Base-by-base conservation (phyloP, 2,329 filamentous ascomycete species). In the Arthroderma sp. region DNA sequence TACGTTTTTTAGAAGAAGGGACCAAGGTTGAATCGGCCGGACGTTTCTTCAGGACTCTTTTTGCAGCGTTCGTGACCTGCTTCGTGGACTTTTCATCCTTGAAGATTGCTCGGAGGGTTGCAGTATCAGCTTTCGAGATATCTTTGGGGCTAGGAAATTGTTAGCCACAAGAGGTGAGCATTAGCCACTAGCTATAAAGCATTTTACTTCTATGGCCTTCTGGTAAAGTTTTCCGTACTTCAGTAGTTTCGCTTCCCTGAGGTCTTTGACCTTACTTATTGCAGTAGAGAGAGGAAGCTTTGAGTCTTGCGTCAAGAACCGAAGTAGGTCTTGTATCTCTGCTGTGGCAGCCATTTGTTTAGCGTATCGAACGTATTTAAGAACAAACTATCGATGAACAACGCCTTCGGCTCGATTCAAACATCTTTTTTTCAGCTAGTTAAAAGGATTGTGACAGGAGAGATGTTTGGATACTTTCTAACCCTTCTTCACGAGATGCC, bases 241-340 rank as follows among this genome's bases (percentile, higher is more conserved):
- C 51, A 57, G 60, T 22, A 78, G 60, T 45, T 65, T 61, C 22
- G 67, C 68, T 43, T 64, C 62, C 54, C 75, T 70, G 6, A 79
- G 64, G n/a, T 69, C 65, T 49, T 71, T 71, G 44, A 74, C 64
- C 53, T 76, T 77, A 44, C 64, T 55, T 57, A 79, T 72, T 7
- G 74, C 75, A 29, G 64, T 60, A 3, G 70, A 69, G 4, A 79
- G 61, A 2, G 75, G 71, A 0, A 79, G 51, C 54, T 75, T 77
- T 29, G 66, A 64, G 58, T 79, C 74, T 58, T 75, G 69, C 1
- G 71, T 72, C 27, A 79, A 61, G 50, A 80, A 79, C 8, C 75
- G 71, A 31, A 79, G 61, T 9, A 78, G 57, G 9, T 59, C 52
- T 54, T 72, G 69, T 11, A 61, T 45, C 32, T 58, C 52, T 40